Percentiles rank a stretch among this genome's conserved stretches.
Evolutionary conservation across 2,329 filamentous ascomycete species (phyloP).

Genomic region (Penicillium nordicum): DNA sequence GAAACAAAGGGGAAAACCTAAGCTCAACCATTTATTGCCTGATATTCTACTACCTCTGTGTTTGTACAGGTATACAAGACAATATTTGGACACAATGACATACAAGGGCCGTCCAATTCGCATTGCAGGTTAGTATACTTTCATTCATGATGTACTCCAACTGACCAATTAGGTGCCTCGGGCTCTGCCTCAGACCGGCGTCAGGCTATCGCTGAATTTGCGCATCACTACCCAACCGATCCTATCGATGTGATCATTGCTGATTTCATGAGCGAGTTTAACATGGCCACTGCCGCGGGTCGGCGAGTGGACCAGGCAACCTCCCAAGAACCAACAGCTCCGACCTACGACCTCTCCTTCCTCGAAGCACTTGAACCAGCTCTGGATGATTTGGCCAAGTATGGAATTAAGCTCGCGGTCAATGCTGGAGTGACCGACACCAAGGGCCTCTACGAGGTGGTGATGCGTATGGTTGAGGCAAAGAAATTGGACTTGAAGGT

Average conservation of each 20-base stretch:
- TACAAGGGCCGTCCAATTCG: constrained; percentile 22
- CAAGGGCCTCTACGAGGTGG: constrained; percentile 39
- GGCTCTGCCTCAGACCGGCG: constrained; percentile 46
- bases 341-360: constrained; percentile 53
- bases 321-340: constrained; percentile 20
- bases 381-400: constrained; percentile 37
- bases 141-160: neutral
- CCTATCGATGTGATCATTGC: constrained; percentile 48
- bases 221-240: constrained; percentile 37
- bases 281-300: constrained; percentile 48
- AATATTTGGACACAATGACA: constrained; percentile 11
- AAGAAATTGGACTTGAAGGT: constrained; percentile 44
- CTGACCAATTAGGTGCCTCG: constrained; percentile 37
- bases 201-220: constrained; percentile 45
- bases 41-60: neutral
- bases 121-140: constrained; percentile 19
- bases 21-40: too few species aligned
- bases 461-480: constrained; percentile 35
- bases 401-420: constrained; percentile 45
- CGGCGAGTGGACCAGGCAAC: constrained; percentile 37
- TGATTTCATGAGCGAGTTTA: constrained; percentile 51
- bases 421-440: constrained; percentile 47
- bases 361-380: constrained; percentile 48
- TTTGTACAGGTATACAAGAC: neutral
- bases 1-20: neutral